Base-by-base conservation (phyloP, 768 basidiomycete genomes). In the Hypholoma fasciculare region DNA sequence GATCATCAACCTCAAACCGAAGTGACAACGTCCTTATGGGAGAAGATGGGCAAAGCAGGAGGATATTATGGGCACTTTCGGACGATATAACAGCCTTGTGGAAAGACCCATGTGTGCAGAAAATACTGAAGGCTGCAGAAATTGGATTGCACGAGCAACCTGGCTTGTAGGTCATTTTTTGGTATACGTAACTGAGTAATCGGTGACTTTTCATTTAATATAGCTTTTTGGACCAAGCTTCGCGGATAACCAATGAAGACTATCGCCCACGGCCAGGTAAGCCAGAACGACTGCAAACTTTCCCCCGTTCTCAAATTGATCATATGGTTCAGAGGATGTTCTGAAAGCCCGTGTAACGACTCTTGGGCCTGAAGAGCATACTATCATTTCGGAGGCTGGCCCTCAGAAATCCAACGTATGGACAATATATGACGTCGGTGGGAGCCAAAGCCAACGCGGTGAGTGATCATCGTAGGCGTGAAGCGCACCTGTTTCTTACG, bases 361-460 rank as follows among this genome's bases (percentile, higher is more conserved):
- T 0, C 70, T 83, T 39, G 86, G 87, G 3, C 83, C 87, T 4
- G 86, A 88, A 62, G 84, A 88, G 67, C 84, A 88, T 60, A 74
- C 72, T 7, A 78, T 89, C 49, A 66, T 74, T 3, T 74, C 85
- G 60, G 83, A 87, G 66, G 60, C 49, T 48, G 62, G 59, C 4
- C 49, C 61, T 23, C 71, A 75, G 30, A 69, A 64, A 16, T 74
- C 78, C 0, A 78, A 76, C 49, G 68, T 80, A 17, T 89, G 87
- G 86, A 75, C 81, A 7, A 81, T 89, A 40, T 88, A 87, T 64
- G 88, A 90, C 60, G 83, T 89, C 16, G 85, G 86, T 20, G 88
- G 87, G 0, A 78, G 79, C 53, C 74, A 81, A 34, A 78, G 78
- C 54, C 82, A 86, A 64, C 71, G 85, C 71, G 82, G 85, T 84